Base-by-base conservation (phyloP, 768 basidiomycete genomes). In the Fibroporia radiculosa region DNA sequence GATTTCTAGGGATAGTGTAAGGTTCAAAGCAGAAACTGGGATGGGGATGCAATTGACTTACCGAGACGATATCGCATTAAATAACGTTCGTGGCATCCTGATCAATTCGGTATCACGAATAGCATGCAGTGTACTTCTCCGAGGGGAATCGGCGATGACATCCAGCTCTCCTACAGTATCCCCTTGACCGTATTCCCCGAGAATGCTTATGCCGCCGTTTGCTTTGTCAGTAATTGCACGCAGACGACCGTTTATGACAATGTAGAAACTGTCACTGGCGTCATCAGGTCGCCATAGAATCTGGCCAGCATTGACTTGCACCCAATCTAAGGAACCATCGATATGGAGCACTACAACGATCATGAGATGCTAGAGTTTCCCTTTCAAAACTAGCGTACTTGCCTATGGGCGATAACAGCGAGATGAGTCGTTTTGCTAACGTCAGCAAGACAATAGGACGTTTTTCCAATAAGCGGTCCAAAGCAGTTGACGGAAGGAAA, bases 21-120 rank as follows among this genome's bases (percentile, higher is more conserved):
- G 7, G 24, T 45, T 11, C 48, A 44, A 13, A n/a, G n/a, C n/a
- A n/a, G n/a, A n/a, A n/a, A n/a, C n/a, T n/a, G n/a, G n/a, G n/a
- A n/a, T n/a, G 7, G 32, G 41, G 24, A 39, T 11, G 19, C 8
- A 26, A 24, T 3, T 31, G 22, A 40, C 75, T 50, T 48, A 84
- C 85, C 87, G 70, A 10, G 86, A 83, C 34, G 89, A 91, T 47
- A 98, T 95, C 1, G 96, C 96, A 62, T 98, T 98, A 71, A 98
- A 99, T 8, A 99, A 72, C 0, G 96, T 96, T 57, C 88, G 82
- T 1, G 96, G 96, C 87, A 99, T 96, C 23, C 95, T 72, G 23
- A 95, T 95, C 11, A 99, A 73, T 62, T 99, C 96, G 0, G 93
- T 92, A 60, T 99, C 96, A 55, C 96, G 90, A 51, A 99, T 98